Percentiles rank a stretch among this genome's conserved stretches.
phyloP scores from a whole-genome alignment of 1,284 basidiomycete species.

The Pascua guehoae region DNA sequence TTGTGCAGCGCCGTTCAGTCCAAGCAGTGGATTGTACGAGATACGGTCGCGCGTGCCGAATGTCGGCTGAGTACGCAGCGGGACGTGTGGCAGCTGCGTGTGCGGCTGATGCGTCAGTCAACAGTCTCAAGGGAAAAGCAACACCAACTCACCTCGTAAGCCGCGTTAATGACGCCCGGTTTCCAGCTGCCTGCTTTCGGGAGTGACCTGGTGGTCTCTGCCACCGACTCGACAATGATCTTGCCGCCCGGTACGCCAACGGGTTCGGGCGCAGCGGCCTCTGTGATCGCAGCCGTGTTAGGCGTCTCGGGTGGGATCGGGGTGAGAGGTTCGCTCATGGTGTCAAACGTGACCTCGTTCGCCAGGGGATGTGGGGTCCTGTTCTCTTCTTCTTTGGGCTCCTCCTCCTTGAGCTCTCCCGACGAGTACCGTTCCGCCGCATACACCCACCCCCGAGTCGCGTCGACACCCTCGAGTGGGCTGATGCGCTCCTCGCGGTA shows the following conservation, averaged over 20 bases:
- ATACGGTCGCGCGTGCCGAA: constrained; percentile 20
- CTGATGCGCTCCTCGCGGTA: constrained; percentile 61
- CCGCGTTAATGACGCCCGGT: constrained; percentile 30
- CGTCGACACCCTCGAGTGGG: constrained; percentile 45
- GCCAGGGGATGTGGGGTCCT: constrained; percentile 11
- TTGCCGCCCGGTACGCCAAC: constrained; percentile 15
- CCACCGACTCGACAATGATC: constrained; percentile 26
- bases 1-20: constrained; percentile 10
- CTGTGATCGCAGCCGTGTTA: constrained; percentile 2
- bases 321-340: constrained; percentile 12
- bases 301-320: constrained; percentile 15
- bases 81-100: constrained; percentile 46
- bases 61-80: constrained; percentile 40
- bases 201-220: constrained; percentile 16
- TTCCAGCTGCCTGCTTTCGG: constrained; percentile 22
- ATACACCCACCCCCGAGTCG: constrained; percentile 35
- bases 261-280: constrained; percentile 4
- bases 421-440: constrained; percentile 19
- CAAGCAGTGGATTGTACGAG: constrained; percentile 32
- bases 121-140: background rate
- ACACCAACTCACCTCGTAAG: constrained; percentile 39
- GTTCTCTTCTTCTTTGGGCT: background rate
- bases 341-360: constrained; percentile 16
- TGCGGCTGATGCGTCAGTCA: constrained; percentile 31
- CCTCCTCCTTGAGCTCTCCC: constrained; percentile 6